phyloP scores from a whole-genome alignment of 371 early-diverging fungal genomes.

The Rhizopus delemar region DNA sequence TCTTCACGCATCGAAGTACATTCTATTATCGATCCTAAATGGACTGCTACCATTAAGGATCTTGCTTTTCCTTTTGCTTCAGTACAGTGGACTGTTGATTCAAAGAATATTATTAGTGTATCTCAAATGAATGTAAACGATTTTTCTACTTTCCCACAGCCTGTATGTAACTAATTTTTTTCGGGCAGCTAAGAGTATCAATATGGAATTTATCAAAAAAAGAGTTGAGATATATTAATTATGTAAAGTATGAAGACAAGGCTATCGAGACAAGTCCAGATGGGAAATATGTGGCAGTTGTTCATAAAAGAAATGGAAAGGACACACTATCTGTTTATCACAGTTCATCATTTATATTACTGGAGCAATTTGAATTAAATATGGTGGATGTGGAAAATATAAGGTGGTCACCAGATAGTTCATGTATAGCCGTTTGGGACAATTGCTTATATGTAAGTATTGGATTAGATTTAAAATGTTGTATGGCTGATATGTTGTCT shows the following conservation, averaged over 20 bases:
- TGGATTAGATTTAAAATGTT: background rate
- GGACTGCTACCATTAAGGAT: slow-evolving; percentile 69
- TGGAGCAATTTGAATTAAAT: slow-evolving; percentile 55
- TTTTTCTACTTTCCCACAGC: background rate
- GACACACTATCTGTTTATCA: slow-evolving; percentile 75
- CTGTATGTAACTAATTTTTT: background rate
- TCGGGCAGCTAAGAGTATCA: slow-evolving; percentile 13
- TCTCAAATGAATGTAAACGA: slow-evolving; percentile 63
- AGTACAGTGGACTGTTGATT: slow-evolving; percentile 68
- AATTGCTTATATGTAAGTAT: slow-evolving; percentile 48
- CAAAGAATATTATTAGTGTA: slow-evolving; percentile 62
- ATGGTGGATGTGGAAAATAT: slow-evolving; percentile 71
- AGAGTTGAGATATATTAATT: slow-evolving; percentile 15
- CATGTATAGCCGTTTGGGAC: slow-evolving; percentile 77
- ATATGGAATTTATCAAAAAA: slow-evolving; percentile 25
- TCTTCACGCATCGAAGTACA: slow-evolving; percentile 60
- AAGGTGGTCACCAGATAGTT: slow-evolving; percentile 85
- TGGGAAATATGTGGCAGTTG: slow-evolving; percentile 67
- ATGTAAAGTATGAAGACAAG: slow-evolving; percentile 22
- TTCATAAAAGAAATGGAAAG: slow-evolving; percentile 60
- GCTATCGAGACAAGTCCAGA: slow-evolving; percentile 61
- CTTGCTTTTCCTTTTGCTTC: slow-evolving; percentile 55
- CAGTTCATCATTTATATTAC: slow-evolving; percentile 48
- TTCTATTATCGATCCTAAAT: slow-evolving; percentile 60
- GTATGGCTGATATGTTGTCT: slow-evolving; percentile 10